These are phyloP conservation scores for Xylariaceae sp. DNA, from an alignment of 2,329 filamentous ascomycete genomes.

Conservation along the genomic window DNA sequence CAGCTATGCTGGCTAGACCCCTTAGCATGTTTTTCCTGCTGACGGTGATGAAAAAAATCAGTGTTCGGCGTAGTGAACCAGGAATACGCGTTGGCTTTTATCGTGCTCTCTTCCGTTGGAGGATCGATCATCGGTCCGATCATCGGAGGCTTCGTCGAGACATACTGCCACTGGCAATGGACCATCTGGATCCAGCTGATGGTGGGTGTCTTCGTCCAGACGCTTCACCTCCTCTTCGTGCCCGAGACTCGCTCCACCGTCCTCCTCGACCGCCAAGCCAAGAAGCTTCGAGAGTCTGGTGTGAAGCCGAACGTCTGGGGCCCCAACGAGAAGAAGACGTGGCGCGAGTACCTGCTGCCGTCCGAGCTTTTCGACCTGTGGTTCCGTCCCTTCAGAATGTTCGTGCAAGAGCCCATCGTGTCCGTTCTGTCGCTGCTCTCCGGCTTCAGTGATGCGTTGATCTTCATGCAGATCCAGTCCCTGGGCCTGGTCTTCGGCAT, in stretches of 20 bases:
- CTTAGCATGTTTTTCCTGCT: too few relatives aligned
- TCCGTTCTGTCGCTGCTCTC: constrained; percentile 49
- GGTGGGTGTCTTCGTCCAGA: constrained; percentile 44
- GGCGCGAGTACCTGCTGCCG: constrained; percentile 29
- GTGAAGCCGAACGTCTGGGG: constrained; percentile 35
- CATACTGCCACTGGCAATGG: constrained; percentile 45
- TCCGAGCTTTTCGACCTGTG: constrained; percentile 41
- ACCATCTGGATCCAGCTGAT: constrained; percentile 57
- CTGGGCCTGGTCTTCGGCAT: constrained; percentile 52
- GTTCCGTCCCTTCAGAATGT: constrained; percentile 56
- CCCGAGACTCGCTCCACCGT: constrained; percentile 53
- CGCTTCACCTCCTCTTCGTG: constrained; percentile 45
- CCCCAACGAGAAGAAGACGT: constrained; percentile 37
- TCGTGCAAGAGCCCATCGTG: constrained; percentile 55
- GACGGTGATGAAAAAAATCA: too few relatives aligned
- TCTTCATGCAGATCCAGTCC: constrained; percentile 60
- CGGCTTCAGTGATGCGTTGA: constrained; percentile 56
- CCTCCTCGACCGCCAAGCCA: constrained; percentile 51
- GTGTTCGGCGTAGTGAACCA: constrained; percentile 51
- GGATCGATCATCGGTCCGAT: constrained; percentile 48
- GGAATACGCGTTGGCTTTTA: constrained; percentile 52
- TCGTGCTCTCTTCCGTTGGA: constrained; percentile 49
- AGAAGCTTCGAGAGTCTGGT: constrained; percentile 40
- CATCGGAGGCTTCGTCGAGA: constrained; percentile 44
- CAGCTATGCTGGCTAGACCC: too few relatives aligned